These are phyloP conservation scores for Torrubiellomyces zombiae DNA, from an alignment of 2,329 filamentous ascomycete genomes.

Conservation along the genomic window DNA sequence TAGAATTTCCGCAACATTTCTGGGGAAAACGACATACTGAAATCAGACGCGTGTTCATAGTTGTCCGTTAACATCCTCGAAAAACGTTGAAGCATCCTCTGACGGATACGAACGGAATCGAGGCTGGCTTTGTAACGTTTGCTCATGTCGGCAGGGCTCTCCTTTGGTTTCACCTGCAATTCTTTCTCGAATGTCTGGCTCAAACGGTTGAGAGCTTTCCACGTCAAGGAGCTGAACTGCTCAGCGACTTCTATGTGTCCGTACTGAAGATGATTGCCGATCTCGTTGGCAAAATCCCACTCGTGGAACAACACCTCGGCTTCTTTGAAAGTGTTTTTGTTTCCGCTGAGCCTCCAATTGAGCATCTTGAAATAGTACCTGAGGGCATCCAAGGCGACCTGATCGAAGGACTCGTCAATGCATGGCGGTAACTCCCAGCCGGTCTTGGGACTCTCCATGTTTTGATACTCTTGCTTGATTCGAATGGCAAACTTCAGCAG, in stretches of 20 bases:
- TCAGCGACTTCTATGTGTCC: constrained; percentile 95
- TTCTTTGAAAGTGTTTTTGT: constrained; percentile 99
- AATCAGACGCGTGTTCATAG: constrained; percentile 94
- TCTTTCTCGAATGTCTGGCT: constrained; percentile 87
- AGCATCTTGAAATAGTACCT: constrained; percentile 98
- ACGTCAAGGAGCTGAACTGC: constrained; percentile 88
- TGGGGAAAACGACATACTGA: constrained; percentile 59
- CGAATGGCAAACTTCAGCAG: constrained; percentile 78
- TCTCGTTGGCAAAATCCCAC: constrained; percentile 93
- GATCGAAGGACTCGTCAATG: constrained; percentile 92
- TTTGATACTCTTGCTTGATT: constrained; percentile 78
- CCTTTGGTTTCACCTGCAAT: constrained; percentile 66
- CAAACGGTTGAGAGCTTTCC: constrained; percentile 76
- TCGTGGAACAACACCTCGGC: constrained; percentile 94
- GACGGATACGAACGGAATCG: constrained; percentile 88
- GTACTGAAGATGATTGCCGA: constrained; percentile 78
- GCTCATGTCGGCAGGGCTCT: constrained; percentile 77
- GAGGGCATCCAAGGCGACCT: constrained; percentile 77
- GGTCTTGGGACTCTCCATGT: constrained; percentile 69
- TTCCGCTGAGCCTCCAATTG: constrained; percentile 92
- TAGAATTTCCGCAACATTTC: constrained; percentile 61
- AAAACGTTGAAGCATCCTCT: constrained; percentile 92
- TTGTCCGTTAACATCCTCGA: constrained; percentile 78
- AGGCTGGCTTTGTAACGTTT: constrained; percentile 92
- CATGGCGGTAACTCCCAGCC: constrained; percentile 94